Conservation (phyloP, 2,329 filamentous ascomycete species). For the Fusarium pilosicola region DNA sequence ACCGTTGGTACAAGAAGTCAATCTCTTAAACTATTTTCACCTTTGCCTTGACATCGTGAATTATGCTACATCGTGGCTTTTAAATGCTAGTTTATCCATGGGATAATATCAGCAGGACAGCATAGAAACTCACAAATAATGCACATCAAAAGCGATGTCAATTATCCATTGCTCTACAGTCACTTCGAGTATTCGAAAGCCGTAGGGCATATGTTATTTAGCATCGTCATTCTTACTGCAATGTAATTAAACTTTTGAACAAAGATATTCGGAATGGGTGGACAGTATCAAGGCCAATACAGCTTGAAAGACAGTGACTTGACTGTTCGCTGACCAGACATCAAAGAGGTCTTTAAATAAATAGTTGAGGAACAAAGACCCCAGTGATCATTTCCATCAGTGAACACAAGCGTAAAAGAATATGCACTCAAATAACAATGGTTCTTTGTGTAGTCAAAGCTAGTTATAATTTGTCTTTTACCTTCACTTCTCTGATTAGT, state of each 20-base stretch:
- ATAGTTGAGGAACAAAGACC: rapidly evolving
- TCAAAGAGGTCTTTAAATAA: not conserved
- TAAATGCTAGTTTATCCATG: rapidly evolving
- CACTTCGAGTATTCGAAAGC: rapidly evolving
- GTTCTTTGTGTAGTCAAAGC: rapidly evolving
- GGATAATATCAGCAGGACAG: not conserved
- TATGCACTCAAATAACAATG: rapidly evolving
- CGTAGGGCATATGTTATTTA: rapidly evolving
- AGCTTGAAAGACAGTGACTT: rapidly evolving
- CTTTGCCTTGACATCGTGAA: rapidly evolving
- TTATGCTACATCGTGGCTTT: rapidly evolving
- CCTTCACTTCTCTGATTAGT: rapidly evolving
- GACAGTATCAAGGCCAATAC: rapidly evolving
- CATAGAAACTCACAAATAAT: not conserved
- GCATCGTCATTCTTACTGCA: rapidly evolving
- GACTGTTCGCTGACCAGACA: rapidly evolving
- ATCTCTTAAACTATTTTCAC: not conserved
- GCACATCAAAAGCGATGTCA: rapidly evolving
- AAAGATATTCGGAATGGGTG: rapidly evolving
- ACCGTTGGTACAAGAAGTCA: rapidly evolving
- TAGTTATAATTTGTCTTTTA: rapidly evolving
- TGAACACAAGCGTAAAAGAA: not conserved
- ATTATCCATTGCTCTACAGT: not conserved
- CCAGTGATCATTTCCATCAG: rapidly evolving
- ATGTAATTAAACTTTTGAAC: not conserved